phyloP scores from a whole-genome alignment of 495 filamentous ascomycete species.

The Penicillium desertorum region DNA sequence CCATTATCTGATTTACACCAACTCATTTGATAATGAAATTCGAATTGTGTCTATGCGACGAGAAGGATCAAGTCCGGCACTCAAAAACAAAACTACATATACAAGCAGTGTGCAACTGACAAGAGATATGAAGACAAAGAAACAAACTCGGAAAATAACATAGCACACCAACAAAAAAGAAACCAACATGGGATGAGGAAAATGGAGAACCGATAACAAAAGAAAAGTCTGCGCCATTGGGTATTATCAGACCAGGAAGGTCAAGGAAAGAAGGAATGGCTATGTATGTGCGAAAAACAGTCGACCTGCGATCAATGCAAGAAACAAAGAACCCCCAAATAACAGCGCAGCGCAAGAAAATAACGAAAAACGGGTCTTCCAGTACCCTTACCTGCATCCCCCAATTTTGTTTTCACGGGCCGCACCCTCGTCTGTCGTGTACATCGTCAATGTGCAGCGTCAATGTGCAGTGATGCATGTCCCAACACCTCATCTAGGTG shows the following conservation, averaged over 20 bases:
- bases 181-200: not conserved
- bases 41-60: conserved; percentile 2
- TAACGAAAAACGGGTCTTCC: conserved; percentile 8
- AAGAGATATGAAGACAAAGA: conserved; percentile 5
- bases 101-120: not conserved
- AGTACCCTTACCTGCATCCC: conserved; percentile 8
- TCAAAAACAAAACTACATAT: not conserved
- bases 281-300: conserved; percentile 27
- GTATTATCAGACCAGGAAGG: conserved; percentile 27
- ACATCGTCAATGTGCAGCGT: conserved; percentile 14
- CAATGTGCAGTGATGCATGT: conserved; percentile 14
- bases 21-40: not conserved
- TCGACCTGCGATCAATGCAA: conserved; percentile 36
- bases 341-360: conserved; percentile 10
- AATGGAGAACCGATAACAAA: conserved; percentile 10
- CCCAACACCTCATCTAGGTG: conserved; percentile 15
- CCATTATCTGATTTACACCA: too few relatives aligned
- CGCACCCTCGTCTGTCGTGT: conserved; percentile 13
- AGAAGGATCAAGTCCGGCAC: not conserved
- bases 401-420: not conserved
- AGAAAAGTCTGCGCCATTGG: conserved; percentile 23
- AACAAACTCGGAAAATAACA: conserved; percentile 1
- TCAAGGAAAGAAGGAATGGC: conserved; percentile 19
- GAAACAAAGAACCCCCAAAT: conserved; percentile 8
- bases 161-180: conserved; percentile 9